phyloP scores from a whole-genome alignment of 768 basidiomycete species.

The Mycena haematopus region DNA sequence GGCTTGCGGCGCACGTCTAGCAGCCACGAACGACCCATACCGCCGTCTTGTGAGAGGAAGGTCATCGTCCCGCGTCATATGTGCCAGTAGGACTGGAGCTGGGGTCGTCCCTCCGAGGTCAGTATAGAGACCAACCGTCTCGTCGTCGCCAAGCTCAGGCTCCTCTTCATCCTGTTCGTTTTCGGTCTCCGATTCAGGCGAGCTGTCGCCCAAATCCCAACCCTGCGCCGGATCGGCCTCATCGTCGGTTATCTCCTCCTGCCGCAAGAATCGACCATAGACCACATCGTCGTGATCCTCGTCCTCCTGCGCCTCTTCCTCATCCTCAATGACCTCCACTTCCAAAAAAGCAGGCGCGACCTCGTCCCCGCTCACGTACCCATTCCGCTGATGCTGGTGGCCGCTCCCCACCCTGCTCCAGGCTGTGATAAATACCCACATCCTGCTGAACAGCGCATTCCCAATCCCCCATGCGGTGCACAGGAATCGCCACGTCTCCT shows the following conservation, averaged over 20 bases:
- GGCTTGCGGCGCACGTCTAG: constrained; percentile 30
- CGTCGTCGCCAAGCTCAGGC: constrained; percentile 36
- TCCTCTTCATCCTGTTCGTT: constrained; percentile 26
- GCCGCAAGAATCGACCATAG: constrained; percentile 28
- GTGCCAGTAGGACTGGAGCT: constrained; percentile 59
- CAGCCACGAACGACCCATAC: constrained; percentile 46
- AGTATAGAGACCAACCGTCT: constrained; percentile 56
- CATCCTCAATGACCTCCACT: background rate
- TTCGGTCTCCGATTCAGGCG: constrained; percentile 19
- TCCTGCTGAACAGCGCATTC: constrained; percentile 6
- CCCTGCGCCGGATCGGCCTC: constrained; percentile 15
- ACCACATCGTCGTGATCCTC: constrained; percentile 16
- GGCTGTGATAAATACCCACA: constrained; percentile 16
- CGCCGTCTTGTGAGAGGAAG: constrained; percentile 60
- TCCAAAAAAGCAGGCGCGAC: background rate
- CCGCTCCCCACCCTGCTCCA: constrained; percentile 19
- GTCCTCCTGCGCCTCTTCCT: constrained; percentile 11
- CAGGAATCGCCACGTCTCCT: constrained; percentile 36
- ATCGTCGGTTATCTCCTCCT: constrained; percentile 30
- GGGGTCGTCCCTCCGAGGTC: constrained; percentile 51
- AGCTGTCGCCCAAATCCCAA: constrained; percentile 15
- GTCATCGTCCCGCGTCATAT: constrained; percentile 48
- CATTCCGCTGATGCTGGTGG: background rate
- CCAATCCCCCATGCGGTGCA: constrained; percentile 23
- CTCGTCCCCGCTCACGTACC: background rate